Evolutionary conservation across 2,329 filamentous ascomycete genomes (phyloP), one percentile per base, ranked within the genome.

Genomic region (Pleomassaria siparia): DNA sequence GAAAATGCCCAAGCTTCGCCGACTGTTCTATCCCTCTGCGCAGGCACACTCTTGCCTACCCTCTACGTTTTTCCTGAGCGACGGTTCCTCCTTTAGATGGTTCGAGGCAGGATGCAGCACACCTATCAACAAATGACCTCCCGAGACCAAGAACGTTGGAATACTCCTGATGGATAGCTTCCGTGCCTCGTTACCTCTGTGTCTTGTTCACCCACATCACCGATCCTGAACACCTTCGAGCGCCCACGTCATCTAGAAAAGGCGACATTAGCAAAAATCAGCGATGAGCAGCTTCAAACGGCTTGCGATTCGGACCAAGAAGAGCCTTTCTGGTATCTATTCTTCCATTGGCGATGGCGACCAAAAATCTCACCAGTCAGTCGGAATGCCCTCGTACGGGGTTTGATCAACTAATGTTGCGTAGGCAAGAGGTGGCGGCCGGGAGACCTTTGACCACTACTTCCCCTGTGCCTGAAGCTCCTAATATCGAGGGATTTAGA

Each of bases 251-350:
- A 36, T 26, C 33, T 44, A 20, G 20, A 37, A 28, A 33, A 39
- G 26, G 35, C 49, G 54, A 29, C 36, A 49, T 18, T 51, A 50
- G 47, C 44, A n/a, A n/a, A n/a, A 29, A 56, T 40, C 46, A 50
- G 47, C 36, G 44, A 69, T 62, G 59, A 56, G 61, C 59, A 55
- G 51, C 35, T 47, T 68, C 28, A 60, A 59, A 44, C 58, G 55
- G 29, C 53, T 68, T 20, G 56, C 55, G 16, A 41, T 65, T 35
- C 54, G 55, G 43, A 58, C 60, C 11, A 68, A 59, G 46, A 66
- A 63, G 51, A 67, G 65, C 36, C 47, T 66, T 30, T 59, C 63
- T 5, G 61, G 58, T 13, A 56, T 67, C 47, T 59, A 62, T 53
- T 51, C 52, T 48, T 57, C 49, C 40, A 49, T 40, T 15, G 47